Evolutionary conservation across 352 stramenopile genomes (phyloP), one percentile per base, ranked within the genome.

Genomic region (Phytophthora sp.): DNA sequence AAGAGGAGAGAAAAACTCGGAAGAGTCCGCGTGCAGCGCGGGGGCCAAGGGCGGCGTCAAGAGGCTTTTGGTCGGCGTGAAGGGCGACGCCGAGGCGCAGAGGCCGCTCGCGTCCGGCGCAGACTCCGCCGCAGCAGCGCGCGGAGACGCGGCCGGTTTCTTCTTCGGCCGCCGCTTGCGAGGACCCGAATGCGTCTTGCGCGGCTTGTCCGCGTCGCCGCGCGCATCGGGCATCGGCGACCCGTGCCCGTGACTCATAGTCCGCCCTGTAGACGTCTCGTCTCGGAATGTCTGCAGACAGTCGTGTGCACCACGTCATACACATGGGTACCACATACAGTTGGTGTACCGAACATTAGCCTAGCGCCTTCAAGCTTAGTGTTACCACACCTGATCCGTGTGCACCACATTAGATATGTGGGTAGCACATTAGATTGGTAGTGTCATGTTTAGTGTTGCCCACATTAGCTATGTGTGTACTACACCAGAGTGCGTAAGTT

Each of bases 151-250:
- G 39, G 1, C 13, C 8, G 39, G 1, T 11, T 87, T 86, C 65
- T 91, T 90, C 67, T 91, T 91, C 7, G 84, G 59, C 11, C 79
- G 73, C 17, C 82, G 72, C 42, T 91, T 91, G 10, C 82, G 79
- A 27, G 82, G 82, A 0, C 82, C 82, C 7, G 70, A 77, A 65
- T 88, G 82, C 24, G 73, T 76, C 38, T 87, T 86, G 21, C 55
- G 57, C 3, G 32, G 56, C 38, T 53, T 62, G 4, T 31, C 28
- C 0, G 30, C 48, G 20, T 17, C 43, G 12, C 17, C 28, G 24
- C 42, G 55, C 27, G 38, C 56, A 48, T 75, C 69, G 17, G 45
- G 12, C 44, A 61, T 57, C 9, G 52, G 17, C 24, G 55, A 27
- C 12, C 52, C 64, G 45, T 74, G 30, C 12, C 52, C 64, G 45